Evolutionary conservation across 306 rosid genomes (phyloP).

Genomic region (Castanea mollissima): DNA sequence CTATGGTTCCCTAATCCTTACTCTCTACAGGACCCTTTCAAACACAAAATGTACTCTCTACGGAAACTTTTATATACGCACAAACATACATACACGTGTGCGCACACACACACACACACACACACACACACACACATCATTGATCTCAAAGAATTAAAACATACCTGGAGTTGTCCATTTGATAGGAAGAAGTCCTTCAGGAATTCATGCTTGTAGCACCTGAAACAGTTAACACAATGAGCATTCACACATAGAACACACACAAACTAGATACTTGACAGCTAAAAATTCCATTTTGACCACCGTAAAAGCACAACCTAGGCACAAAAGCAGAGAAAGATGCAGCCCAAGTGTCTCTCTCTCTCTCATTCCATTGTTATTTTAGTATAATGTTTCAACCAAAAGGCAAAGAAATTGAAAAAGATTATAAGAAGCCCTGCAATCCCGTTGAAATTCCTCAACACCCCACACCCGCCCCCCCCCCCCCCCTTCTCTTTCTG

Average conservation of each 20-base stretch:
- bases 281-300: slow-evolving; percentile 7
- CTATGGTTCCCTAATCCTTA: not conserved
- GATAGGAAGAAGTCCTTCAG: slow-evolving; percentile 92
- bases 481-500: too few relatives aligned
- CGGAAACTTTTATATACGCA: not conserved
- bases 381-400: not conserved
- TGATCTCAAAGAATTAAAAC: slow-evolving; percentile 26
- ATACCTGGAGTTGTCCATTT: slow-evolving; percentile 92
- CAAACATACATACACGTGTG: not conserved
- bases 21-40: not conserved
- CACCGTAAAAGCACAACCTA: slow-evolving; percentile 3
- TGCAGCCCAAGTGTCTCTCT: not conserved
- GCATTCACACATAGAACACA: slow-evolving; percentile 15
- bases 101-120: not conserved
- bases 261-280: slow-evolving; percentile 12
- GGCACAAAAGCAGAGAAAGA: not conserved
- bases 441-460: too few relatives aligned
- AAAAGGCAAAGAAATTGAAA: not conserved
- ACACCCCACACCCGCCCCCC: too few relatives aligned
- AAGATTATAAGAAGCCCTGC: not conserved
- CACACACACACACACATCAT: not conserved
- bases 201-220: slow-evolving; percentile 90
- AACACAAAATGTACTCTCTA: not conserved
- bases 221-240: slow-evolving; percentile 43
- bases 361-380: not conserved